Percentiles rank a stretch among this genome's conserved stretches.
phyloP scores from a whole-genome alignment of 169 alveolate species.

The Cryptosporidium ryanae region DNA sequence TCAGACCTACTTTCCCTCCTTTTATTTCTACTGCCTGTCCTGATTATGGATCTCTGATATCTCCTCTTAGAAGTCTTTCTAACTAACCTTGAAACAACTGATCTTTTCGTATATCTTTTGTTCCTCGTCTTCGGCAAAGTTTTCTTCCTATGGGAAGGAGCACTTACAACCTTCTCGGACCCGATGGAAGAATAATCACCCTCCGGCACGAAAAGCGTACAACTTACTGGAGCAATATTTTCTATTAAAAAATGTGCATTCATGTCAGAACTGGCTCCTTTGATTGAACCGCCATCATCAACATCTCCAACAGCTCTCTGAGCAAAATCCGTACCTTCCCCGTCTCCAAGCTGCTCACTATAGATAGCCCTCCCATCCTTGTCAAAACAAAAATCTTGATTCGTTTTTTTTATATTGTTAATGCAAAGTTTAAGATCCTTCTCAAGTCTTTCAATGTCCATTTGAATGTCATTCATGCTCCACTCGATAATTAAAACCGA shows the following conservation, averaged over 20 bases:
- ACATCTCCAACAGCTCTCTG: not conserved
- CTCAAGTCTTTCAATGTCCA: conserved; percentile 38
- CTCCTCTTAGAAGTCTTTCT: conserved; percentile 10
- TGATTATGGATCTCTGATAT: not conserved
- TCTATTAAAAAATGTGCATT: not conserved
- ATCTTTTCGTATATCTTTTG: conserved; percentile 42
- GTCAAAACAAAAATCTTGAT: not conserved
- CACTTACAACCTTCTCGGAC: not conserved
- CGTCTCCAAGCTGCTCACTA: not conserved
- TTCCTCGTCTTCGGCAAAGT: not conserved
- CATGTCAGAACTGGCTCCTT: no score
- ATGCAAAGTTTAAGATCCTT: conserved; percentile 28
- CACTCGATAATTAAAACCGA: conserved; percentile 25
- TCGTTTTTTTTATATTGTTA: not conserved
- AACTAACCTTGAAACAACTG: not conserved
- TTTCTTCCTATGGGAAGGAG: not conserved
- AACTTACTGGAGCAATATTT: not conserved
- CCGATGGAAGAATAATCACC: not conserved
- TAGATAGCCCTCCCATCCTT: not conserved
- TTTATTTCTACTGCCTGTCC: no score
- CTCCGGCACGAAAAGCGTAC: not conserved
- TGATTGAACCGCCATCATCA: not conserved
- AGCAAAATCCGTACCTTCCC: not conserved
- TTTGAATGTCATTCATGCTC: conserved; percentile 29
- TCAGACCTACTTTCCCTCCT: no score